These are phyloP conservation scores for Giardia duodenalis DNA, from an alignment of 208 protist genomes.

Conservation along the genomic window DNA sequence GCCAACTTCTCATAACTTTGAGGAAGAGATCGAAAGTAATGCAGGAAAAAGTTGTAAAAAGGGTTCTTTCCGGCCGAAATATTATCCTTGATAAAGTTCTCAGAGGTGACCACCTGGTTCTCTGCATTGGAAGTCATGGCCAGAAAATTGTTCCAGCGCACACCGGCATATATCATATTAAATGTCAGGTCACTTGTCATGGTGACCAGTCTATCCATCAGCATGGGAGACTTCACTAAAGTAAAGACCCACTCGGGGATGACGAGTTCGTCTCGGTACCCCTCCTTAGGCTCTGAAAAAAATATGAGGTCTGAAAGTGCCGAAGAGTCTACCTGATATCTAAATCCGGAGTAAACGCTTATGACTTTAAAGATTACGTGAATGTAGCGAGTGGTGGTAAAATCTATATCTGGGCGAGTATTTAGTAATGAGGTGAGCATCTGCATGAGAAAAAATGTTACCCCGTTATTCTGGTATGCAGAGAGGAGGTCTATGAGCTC, in stretches of 20 bases:
- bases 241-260: background rate
- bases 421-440: background rate
- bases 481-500: background rate
- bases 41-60: too few species aligned
- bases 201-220: too few species aligned
- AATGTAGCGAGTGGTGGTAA: background rate
- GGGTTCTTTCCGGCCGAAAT: too few species aligned
- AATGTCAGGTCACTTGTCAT: too few species aligned
- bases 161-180: too few species aligned
- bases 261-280: background rate
- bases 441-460: background rate
- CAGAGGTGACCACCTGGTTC: too few species aligned
- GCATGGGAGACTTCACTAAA: too few species aligned
- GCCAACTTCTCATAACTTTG: too few species aligned
- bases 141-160: too few species aligned
- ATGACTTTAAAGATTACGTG: background rate
- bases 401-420: background rate
- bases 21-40: too few species aligned
- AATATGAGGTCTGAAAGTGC: background rate
- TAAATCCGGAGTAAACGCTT: background rate
- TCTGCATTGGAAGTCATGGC: too few species aligned
- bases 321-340: background rate
- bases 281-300: background rate
- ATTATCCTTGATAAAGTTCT: too few species aligned
- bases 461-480: background rate